Conservation (phyloP, 495 filamentous ascomycete species). For the Apiosordaria backusii region DNA sequence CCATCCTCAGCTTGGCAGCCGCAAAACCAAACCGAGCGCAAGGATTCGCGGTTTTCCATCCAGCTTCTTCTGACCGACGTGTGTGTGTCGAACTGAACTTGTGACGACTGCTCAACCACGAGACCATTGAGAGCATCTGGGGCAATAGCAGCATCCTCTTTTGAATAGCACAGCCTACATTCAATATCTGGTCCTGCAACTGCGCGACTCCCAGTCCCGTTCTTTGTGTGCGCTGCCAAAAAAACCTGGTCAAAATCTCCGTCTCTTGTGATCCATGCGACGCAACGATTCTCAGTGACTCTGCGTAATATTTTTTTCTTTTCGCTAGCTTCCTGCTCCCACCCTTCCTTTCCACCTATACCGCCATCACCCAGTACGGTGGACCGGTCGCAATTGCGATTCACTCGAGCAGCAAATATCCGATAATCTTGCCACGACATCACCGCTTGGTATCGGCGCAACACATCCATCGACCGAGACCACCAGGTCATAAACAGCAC, state of each 20-base stretch:
- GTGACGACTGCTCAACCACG: background rate
- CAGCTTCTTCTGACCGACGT: background rate
- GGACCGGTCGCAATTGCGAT: background rate
- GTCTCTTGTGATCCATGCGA: background rate
- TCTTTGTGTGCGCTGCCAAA: background rate
- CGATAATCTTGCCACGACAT: background rate
- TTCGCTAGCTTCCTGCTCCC: background rate
- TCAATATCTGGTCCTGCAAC: background rate
- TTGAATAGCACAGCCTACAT: background rate
- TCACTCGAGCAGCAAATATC: background rate
- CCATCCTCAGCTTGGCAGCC: background rate
- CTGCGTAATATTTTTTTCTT: background rate
- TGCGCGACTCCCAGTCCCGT: background rate
- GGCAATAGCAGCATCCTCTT: background rate
- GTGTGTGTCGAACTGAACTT: background rate
- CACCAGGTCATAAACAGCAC: constrained; percentile 38
- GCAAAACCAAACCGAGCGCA: background rate
- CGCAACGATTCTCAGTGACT: background rate
- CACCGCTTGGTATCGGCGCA: background rate
- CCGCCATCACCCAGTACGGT: background rate
- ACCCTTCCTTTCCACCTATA: background rate
- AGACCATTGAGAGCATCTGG: background rate
- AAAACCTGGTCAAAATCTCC: background rate
- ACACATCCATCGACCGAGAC: background rate
- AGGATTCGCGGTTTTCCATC: background rate